Conservation (phyloP, 2,329 filamentous ascomycete species). For the Reticulascus tulasneorum region DNA sequence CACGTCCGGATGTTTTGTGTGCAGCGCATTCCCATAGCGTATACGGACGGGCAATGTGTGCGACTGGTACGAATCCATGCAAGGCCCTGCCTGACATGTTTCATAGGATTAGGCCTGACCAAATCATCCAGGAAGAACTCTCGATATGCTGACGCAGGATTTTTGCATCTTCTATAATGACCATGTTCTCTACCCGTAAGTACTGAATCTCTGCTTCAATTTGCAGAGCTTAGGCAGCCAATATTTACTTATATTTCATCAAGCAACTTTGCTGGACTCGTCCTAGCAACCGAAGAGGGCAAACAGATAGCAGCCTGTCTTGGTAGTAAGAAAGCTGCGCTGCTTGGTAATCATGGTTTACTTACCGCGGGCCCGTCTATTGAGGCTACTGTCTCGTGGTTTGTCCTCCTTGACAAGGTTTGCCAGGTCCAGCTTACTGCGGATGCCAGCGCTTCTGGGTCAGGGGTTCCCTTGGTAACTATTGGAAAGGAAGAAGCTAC, state of each 20-base stretch:
- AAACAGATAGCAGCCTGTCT: slow-evolving; percentile 42
- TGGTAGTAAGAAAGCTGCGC: slow-evolving; percentile 45
- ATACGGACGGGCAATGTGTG: slow-evolving; percentile 55
- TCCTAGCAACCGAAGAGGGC: slow-evolving; percentile 49
- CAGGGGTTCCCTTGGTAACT: no score
- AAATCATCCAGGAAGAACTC: slow-evolving; percentile 52
- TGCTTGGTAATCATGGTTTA: slow-evolving; percentile 53
- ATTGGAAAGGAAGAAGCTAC: no score
- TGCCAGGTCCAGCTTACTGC: slow-evolving; percentile 48
- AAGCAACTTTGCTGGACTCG: slow-evolving; percentile 47
- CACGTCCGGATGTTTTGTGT: slow-evolving; percentile 49
- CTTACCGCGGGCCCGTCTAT: slow-evolving; percentile 46
- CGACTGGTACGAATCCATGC: no score
- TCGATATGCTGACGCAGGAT: slow-evolving; percentile 65
- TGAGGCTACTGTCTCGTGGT: slow-evolving; percentile 52
- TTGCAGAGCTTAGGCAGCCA: no score
- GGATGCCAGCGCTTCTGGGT: slow-evolving; percentile 59
- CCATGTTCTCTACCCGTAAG: slow-evolving; percentile 30
- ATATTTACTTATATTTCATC: no score
- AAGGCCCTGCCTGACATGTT: no score
- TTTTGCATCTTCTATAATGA: slow-evolving; percentile 57
- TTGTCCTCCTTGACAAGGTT: slow-evolving; percentile 45
- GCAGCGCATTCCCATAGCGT: slow-evolving; percentile 52
- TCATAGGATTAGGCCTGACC: no score
- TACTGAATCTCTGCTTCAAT: no score